Base-by-base conservation (phyloP, 2,329 filamentous ascomycete genomes). In the Zarea fungicola region DNA sequence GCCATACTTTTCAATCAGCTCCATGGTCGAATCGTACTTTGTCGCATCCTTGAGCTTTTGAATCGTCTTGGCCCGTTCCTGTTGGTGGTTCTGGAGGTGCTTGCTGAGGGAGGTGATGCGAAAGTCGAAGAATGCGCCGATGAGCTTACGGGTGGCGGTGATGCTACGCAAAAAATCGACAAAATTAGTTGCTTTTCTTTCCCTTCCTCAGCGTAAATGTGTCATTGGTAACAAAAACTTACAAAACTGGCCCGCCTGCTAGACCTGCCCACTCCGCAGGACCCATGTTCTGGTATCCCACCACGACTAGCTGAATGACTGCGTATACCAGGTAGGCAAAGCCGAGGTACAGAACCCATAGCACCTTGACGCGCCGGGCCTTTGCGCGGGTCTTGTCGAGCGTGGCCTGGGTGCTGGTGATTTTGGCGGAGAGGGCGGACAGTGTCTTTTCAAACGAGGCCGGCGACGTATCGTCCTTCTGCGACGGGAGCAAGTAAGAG, bases 41-140 rank as follows among this genome's bases (percentile, higher is more conserved):
- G 93, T 99, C 22, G 91, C 91, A 51, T 86, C 84, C 69, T 99
- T 99, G 54, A 99, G 81, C 68, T 91, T 91, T 64, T 95, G 86
- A 56, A 99, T 97, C 2, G 91, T 96, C 58, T 83, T 83, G 51
- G 87, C 82, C 47, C 92, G 83, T 66, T 96, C 87, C 47, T 82
- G 80, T 60, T 91, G 83, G 29, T 91, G 78, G 18, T 80, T 80
- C 58, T 92, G 85, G 25, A 97, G 76, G 34, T 85, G 78, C 32
- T 75, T 67, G 56, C 85, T 80, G 10, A 87, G 76, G 14, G 75
- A 81, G 19, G 85, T 79, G 59, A 93, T 85, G 53, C 89, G 87
- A 64, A 87, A 95, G 58, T 85, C 86, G 70, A 89, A 99, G 67
- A 87, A 87, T 9, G 78, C 70, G 13, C 83, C 77, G 42, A 89